phyloP scores from a whole-genome alignment of 2,329 filamentous ascomycete genomes.

The Bimuria novae-zelandiae region DNA sequence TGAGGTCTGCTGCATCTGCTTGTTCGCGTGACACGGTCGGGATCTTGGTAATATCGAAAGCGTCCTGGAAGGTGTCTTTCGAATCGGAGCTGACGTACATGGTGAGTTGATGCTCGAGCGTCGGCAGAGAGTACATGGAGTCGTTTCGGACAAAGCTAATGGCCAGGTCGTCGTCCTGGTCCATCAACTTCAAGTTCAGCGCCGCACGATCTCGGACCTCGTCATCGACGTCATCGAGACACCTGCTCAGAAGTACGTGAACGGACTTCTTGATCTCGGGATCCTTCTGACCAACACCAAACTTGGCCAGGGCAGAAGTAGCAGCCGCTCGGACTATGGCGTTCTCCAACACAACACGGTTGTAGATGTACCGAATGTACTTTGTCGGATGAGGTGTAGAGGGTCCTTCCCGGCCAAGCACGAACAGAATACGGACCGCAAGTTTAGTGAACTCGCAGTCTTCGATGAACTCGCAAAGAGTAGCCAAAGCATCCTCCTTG shows the following conservation, averaged over 20 bases:
- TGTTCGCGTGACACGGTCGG: slow-evolving; percentile 95
- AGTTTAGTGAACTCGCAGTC: slow-evolving; percentile 99
- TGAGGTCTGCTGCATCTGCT: slow-evolving; percentile 92
- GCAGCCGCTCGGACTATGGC: slow-evolving; percentile 93
- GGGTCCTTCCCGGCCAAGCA: slow-evolving; percentile 91
- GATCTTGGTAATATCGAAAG: slow-evolving; percentile 90
- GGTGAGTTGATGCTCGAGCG: slow-evolving; percentile 95
- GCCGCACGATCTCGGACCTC: slow-evolving; percentile 96
- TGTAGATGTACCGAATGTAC: slow-evolving; percentile 99
- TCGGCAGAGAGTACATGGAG: slow-evolving; percentile 91
- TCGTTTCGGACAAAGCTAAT: slow-evolving; percentile 93
- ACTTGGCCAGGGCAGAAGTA: slow-evolving; percentile 94
- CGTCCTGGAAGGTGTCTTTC: slow-evolving; percentile 77
- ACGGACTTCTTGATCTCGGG: slow-evolving; percentile 96
- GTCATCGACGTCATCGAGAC: slow-evolving; percentile 95
- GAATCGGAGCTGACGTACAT: slow-evolving; percentile 96
- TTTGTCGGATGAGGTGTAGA: slow-evolving; percentile 96
- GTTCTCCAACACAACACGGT: slow-evolving; percentile 95
- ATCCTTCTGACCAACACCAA: slow-evolving; percentile 93
- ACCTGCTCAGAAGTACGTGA: slow-evolving; percentile 86
- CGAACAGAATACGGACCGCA: slow-evolving; percentile 90
- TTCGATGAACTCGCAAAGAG: slow-evolving; percentile 98
- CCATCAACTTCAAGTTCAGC: slow-evolving; percentile 89
- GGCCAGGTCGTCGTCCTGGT: slow-evolving; percentile 85
- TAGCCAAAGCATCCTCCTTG: slow-evolving; percentile 80